phyloP scores from a whole-genome alignment of 2,329 filamentous ascomycete genomes.

The Grosmannia serpens region DNA sequence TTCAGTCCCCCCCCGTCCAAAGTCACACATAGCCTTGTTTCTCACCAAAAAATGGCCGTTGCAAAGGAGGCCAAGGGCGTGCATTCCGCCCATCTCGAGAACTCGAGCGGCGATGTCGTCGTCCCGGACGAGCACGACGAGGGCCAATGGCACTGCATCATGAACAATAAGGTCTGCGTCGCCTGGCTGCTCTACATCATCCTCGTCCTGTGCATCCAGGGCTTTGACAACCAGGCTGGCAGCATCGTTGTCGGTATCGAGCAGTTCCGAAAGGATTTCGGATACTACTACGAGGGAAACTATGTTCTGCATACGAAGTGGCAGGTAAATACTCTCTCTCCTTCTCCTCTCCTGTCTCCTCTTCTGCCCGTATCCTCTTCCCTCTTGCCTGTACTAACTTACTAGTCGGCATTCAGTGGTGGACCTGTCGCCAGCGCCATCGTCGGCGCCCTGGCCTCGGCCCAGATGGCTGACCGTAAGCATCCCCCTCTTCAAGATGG shows the following conservation, averaged over 20 bases:
- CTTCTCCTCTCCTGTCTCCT: neutral
- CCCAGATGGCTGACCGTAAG: constrained; percentile 7
- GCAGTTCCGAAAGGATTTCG: constrained; percentile 29
- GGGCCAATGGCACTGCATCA: neutral
- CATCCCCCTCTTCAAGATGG: neutral
- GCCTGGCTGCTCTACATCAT: neutral
- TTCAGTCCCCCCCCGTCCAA: too few species aligned
- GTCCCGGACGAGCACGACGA: constrained; percentile 3
- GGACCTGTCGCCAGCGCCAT: constrained; percentile 21
- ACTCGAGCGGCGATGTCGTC: neutral
- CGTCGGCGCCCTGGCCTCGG: constrained; percentile 20
- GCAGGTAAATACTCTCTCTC: constrained; percentile 14
- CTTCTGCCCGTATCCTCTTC: neutral
- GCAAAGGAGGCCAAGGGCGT: neutral
- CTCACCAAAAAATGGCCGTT: neutral
- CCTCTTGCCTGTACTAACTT: neutral
- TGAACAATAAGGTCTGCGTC: neutral
- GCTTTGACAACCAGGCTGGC: constrained; percentile 16
- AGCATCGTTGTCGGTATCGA: constrained; percentile 26
- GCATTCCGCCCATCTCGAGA: neutral
- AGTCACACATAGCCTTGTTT: neutral
- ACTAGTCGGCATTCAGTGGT: neutral
- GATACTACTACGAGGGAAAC: constrained; percentile 19
- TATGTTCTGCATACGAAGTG: constrained; percentile 24
- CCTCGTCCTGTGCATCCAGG: neutral